phyloP scores from a whole-genome alignment of 768 basidiomycete species.

The Omphalotus guepiniiformis region DNA sequence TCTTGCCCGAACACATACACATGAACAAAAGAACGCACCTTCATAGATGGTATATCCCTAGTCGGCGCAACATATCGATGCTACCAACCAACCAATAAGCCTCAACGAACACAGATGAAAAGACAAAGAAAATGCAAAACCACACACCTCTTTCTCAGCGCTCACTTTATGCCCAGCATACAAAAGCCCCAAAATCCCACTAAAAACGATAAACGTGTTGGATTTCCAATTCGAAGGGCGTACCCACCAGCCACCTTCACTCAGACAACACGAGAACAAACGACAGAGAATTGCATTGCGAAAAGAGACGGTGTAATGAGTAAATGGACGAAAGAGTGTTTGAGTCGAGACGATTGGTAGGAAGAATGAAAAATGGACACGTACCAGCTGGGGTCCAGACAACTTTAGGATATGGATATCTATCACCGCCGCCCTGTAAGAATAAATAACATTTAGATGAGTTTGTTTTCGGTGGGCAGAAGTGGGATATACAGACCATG shows the following conservation, averaged over 20 bases:
- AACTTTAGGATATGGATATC: conserved; percentile 69
- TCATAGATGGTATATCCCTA: conserved; percentile 55
- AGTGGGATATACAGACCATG: too few species aligned
- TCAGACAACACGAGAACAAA: too few species aligned
- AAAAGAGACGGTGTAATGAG: too few species aligned
- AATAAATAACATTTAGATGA: too few species aligned
- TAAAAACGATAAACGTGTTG: conserved; percentile 53
- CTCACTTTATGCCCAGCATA: conserved; percentile 54
- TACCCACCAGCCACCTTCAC: conserved; percentile 73
- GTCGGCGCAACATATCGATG: conserved; percentile 43
- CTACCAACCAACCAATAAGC: conserved; percentile 31
- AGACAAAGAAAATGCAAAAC: not conserved
- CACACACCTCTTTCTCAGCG: conserved; percentile 57
- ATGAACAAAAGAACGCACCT: conserved; percentile 30
- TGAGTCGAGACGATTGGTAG: not conserved
- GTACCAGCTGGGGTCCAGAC: conserved; percentile 70
- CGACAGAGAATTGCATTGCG: too few species aligned
- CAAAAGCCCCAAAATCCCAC: conserved; percentile 45
- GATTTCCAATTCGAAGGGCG: conserved; percentile 63
- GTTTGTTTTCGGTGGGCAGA: too few species aligned
- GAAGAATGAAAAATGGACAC: conserved; percentile 14
- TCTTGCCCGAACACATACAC: conserved; percentile 5
- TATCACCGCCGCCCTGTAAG: conserved; percentile 48
- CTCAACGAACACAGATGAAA: not conserved
- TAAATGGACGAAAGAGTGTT: too few species aligned